phyloP scores from a whole-genome alignment of 2,329 filamentous ascomycete species.

The Teratosphaeria viscida region DNA sequence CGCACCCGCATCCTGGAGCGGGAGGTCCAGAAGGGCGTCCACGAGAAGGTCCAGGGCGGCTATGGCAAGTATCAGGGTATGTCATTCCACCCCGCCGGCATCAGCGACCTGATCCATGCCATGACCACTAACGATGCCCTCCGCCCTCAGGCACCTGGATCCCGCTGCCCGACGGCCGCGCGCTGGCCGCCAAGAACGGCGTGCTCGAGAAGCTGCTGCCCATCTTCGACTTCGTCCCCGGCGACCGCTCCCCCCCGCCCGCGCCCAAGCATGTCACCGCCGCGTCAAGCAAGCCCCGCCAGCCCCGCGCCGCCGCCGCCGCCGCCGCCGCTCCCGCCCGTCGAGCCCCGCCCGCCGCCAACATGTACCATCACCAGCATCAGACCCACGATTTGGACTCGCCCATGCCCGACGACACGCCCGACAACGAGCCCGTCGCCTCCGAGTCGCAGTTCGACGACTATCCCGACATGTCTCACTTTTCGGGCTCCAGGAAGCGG shows the following conservation, averaged over 20 bases:
- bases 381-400: constrained; percentile 21
- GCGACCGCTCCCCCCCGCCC: constrained; percentile 79
- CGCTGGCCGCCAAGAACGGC: constrained; percentile 77
- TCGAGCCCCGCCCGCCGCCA: constrained; percentile 20
- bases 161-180: constrained; percentile 68
- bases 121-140: background rate
- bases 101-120: no score
- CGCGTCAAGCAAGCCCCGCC: constrained; percentile 66
- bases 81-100: background rate
- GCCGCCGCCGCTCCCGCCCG: constrained; percentile 3
- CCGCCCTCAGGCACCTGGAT: constrained; percentile 80
- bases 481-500: constrained; percentile 54
- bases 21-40: constrained; percentile 90
- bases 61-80: constrained; percentile 96
- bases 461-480: constrained; percentile 61
- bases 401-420: constrained; percentile 53
- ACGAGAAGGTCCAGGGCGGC: constrained; percentile 96
- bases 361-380: constrained; percentile 3
- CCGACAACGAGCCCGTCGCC: constrained; percentile 71
- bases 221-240: constrained; percentile 83
- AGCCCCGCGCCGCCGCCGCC: constrained; percentile 40
- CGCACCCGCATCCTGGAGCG: constrained; percentile 89
- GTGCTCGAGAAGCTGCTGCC: constrained; percentile 70
- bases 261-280: constrained; percentile 78
- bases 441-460: constrained; percentile 83